Evolutionary conservation across 75 land plant species (phyloP).

Genomic region (Cupressus sempervirens): DNA sequence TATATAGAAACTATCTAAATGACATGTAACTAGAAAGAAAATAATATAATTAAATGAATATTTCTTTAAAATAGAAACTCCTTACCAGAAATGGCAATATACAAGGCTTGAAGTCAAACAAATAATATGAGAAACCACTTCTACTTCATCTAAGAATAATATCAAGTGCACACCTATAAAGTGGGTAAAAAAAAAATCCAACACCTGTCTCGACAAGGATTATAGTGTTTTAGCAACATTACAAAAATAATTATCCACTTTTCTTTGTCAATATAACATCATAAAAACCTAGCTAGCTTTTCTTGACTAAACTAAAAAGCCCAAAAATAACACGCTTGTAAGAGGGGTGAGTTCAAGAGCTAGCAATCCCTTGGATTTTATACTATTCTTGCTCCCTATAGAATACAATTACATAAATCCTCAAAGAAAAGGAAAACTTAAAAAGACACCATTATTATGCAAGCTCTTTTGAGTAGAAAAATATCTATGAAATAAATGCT

Average conservation of each 20-base stretch:
- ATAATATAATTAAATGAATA: background rate
- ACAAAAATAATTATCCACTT: background rate
- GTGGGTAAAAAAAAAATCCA: slow-evolving; percentile 64
- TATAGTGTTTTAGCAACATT: background rate
- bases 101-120: slow-evolving; percentile 85
- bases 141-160: slow-evolving; percentile 90
- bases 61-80: too few relatives aligned
- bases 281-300: background rate
- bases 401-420: background rate
- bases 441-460: background rate
- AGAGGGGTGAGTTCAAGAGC: slow-evolving; percentile 65
- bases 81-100: slow-evolving; percentile 79
- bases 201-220: slow-evolving; percentile 40
- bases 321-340: slow-evolving; percentile 63
- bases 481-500: background rate
- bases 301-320: background rate
- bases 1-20: background rate
- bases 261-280: background rate
- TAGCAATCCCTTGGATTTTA: slow-evolving; percentile 42
- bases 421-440: background rate
- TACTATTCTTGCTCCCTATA: slow-evolving; percentile 71
- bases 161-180: slow-evolving; percentile 72
- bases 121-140: slow-evolving; percentile 85
- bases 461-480: background rate
- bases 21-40: background rate